A percentile compares a stretch with the other conserved stretches of the same genome.
Evolutionary conservation across 345 rosid genomes (phyloP).

Genomic region (Cardiospermum halicacabum): DNA sequence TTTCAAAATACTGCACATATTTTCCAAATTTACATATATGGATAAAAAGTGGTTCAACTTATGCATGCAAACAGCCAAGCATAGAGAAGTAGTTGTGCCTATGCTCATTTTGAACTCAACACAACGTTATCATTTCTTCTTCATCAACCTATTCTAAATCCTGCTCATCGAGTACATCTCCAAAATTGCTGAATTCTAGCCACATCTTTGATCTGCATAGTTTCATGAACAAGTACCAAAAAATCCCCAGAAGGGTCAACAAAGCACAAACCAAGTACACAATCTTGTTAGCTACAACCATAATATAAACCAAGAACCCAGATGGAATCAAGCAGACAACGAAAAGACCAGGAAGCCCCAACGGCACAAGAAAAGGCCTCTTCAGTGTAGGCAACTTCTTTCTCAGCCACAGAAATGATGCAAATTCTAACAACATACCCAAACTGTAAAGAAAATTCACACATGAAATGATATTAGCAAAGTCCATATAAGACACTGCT

Average conservation of each 20-base stretch:
- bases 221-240: constrained; percentile 29
- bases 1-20: no score
- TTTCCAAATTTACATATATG: no score
- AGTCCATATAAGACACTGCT: constrained; percentile 26
- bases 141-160: background rate
- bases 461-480: constrained; percentile 32
- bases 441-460: constrained; percentile 43
- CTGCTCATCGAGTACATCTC: background rate
- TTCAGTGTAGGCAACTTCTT: constrained; percentile 24
- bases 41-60: no score
- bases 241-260: constrained; percentile 25
- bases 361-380: constrained; percentile 39
- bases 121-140: no score
- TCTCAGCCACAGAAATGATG: constrained; percentile 43
- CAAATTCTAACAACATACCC: constrained; percentile 47
- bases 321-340: constrained; percentile 38
- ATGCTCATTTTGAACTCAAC: no score
- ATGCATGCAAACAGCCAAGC: no score
- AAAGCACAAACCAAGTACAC: constrained; percentile 25
- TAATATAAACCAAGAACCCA: constrained; percentile 30
- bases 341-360: constrained; percentile 29
- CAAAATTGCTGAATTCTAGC: constrained; percentile 22
- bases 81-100: no score
- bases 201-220: constrained; percentile 31
- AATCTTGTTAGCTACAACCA: constrained; percentile 27